Percentiles rank a stretch among this genome's conserved stretches.
Evolutionary conservation across 192 early-diverging fungal genomes (phyloP).

Genomic region (Backusella psychrophila): DNA sequence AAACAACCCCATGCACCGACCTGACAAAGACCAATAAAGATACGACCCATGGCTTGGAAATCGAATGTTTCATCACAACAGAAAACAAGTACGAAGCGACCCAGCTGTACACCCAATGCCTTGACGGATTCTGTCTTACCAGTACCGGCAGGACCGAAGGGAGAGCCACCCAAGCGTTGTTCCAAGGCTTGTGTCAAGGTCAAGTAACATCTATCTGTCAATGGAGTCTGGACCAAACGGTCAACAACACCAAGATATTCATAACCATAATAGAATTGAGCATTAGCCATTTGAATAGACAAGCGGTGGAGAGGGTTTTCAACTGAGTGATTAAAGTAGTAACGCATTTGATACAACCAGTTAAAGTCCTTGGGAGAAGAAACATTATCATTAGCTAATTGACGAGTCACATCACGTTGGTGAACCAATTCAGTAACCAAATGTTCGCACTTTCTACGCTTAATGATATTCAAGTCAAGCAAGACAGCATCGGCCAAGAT

Average conservation of each 20-base stretch:
- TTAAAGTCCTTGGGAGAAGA: constrained; percentile 74
- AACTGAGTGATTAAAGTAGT: constrained; percentile 59
- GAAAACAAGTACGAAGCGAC: constrained; percentile 97
- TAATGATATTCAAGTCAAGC: constrained; percentile 75
- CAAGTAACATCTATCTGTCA: constrained; percentile 98
- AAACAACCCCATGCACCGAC: constrained; percentile 99
- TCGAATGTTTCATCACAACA: constrained; percentile 99
- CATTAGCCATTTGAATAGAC: constrained; percentile 89
- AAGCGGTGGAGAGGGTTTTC: constrained; percentile 74
- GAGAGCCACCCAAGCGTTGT: constrained; percentile 89
- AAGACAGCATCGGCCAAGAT: constrained; percentile 94
- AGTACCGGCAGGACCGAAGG: constrained; percentile 98
- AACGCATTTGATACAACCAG: constrained; percentile 98
- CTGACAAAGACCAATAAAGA: constrained; percentile 98
- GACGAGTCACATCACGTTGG: constrained; percentile 90
- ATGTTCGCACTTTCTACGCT: constrained; percentile 95
- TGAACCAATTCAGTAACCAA: constrained; percentile 99
- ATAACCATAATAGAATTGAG: constrained; percentile 92
- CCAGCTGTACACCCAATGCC: constrained; percentile 91
- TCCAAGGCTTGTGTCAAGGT: constrained; percentile 98
- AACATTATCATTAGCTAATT: constrained; percentile 50
- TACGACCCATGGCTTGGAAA: constrained; percentile 99
- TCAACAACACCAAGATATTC: constrained; percentile 98
- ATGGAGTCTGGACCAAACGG: constrained; percentile 96
- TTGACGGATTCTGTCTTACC: constrained; percentile 99